Percentiles rank a stretch among this genome's conserved stretches.
Evolutionary conservation across 176 grass and related monocot species (phyloP).

Genomic region (Phoenix roebelenii): DNA sequence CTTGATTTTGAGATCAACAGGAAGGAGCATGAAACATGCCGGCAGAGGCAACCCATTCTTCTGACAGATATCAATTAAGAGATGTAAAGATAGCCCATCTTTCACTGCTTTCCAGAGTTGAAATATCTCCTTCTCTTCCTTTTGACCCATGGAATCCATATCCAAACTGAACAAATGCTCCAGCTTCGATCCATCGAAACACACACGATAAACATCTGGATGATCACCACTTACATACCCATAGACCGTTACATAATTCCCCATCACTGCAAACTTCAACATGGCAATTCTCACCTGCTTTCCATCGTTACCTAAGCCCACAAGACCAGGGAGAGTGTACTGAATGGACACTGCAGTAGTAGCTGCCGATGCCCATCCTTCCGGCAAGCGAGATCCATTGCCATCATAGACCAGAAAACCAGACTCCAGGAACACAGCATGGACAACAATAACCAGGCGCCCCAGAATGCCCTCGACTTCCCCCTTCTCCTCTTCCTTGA

Average conservation of each 20-base stretch:
- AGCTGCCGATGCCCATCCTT: constrained; percentile 25
- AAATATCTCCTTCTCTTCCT: constrained; percentile 44
- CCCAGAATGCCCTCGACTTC: too few relatives aligned
- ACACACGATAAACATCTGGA: constrained; percentile 39
- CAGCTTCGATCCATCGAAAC: constrained; percentile 43
- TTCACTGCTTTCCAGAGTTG: constrained; percentile 53
- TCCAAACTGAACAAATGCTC: constrained; percentile 47
- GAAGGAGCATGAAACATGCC: constrained; percentile 71
- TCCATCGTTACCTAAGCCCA: background rate
- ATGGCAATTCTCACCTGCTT: constrained; percentile 37
- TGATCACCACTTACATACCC: constrained; percentile 29
- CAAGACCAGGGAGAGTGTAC: constrained; percentile 44
- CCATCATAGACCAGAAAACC: too few relatives aligned
- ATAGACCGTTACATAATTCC: constrained; percentile 49
- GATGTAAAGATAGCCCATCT: constrained; percentile 53
- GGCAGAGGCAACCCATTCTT: constrained; percentile 42
- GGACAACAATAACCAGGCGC: too few relatives aligned
- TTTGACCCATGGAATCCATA: constrained; percentile 21
- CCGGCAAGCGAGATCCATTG: too few relatives aligned
- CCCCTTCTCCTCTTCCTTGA: too few relatives aligned
- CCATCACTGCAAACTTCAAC: constrained; percentile 50
- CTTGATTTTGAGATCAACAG: constrained; percentile 51
- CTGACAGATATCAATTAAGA: constrained; percentile 55
- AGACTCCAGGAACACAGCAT: too few relatives aligned
- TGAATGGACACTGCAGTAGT: constrained; percentile 22